Percentiles rank a stretch among this genome's conserved stretches.
These are phyloP conservation scores for Ramalina intermedia DNA, from an alignment of 495 filamentous ascomycete genomes.

Conservation along the genomic window DNA sequence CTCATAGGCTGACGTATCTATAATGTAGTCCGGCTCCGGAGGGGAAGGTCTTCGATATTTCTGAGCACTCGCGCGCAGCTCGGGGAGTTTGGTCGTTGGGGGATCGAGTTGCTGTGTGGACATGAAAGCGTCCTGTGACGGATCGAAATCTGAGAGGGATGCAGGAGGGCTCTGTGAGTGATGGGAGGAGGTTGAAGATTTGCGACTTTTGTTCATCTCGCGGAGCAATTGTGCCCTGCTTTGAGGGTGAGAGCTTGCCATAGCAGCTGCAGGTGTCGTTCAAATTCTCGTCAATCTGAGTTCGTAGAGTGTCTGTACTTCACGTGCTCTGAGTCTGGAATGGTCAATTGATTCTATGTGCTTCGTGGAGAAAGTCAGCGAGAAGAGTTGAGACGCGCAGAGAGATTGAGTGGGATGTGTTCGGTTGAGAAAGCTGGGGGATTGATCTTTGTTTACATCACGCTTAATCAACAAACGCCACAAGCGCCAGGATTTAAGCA, in stretches of 20 bases:
- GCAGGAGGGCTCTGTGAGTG: constrained; percentile 14
- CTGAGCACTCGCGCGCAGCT: constrained; percentile 20
- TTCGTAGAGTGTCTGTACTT: too few relatives aligned
- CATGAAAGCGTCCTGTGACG: constrained; percentile 36
- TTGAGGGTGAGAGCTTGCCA: constrained; percentile 7
- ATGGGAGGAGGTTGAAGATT: constrained; percentile 6
- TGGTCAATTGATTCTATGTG: not conserved
- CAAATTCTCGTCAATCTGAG: not conserved
- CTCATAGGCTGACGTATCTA: constrained; percentile 50
- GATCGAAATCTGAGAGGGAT: constrained; percentile 34
- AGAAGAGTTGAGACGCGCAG: too few relatives aligned
- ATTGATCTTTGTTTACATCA: too few relatives aligned
- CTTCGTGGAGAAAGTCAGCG: not conserved
- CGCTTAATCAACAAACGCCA: too few relatives aligned
- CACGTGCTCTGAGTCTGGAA: too few relatives aligned
- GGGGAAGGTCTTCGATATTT: constrained; percentile 15
- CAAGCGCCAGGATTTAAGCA: too few relatives aligned
- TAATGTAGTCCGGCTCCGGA: constrained; percentile 32
- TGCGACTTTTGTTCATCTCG: constrained; percentile 12
- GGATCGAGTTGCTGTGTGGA: constrained; percentile 34
- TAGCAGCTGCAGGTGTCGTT: not conserved
- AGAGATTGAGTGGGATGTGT: too few relatives aligned
- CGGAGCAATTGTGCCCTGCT: constrained; percentile 12
- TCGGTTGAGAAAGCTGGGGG: too few relatives aligned
- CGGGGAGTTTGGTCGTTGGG: constrained; percentile 23